These are phyloP conservation scores for Fusarium nelsonii DNA, from an alignment of 2,329 filamentous ascomycete species.

Conservation along the genomic window DNA sequence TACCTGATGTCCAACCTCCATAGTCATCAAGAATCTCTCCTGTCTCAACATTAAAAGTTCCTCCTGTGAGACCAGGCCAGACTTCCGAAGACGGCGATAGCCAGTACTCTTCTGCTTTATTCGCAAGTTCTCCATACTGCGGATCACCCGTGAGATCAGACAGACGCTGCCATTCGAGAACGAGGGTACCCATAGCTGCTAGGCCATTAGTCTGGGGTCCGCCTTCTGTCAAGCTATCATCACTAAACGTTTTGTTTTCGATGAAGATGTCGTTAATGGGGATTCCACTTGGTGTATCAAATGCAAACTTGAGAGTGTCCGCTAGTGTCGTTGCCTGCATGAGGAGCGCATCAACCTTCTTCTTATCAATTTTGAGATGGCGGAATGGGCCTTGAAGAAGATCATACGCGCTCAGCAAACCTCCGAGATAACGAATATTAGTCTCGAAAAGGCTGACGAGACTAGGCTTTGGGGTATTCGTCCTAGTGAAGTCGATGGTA, in stretches of 20 bases:
- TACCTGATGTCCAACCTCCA: constrained; percentile 68
- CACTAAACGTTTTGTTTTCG: constrained; percentile 10
- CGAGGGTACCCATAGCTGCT: constrained; percentile 16
- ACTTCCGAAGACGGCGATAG: constrained; percentile 18
- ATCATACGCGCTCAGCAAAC: constrained; percentile 64
- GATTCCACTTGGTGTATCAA: constrained; percentile 16
- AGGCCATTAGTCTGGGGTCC: background rate
- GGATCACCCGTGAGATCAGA: constrained; percentile 20
- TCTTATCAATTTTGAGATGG: constrained; percentile 53
- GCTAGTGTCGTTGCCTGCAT: constrained; percentile 73
- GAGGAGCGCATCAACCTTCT: constrained; percentile 64
- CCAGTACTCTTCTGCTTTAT: constrained; percentile 15
- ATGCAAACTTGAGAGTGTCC: constrained; percentile 51
- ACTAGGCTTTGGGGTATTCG: constrained; percentile 6
- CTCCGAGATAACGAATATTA: constrained; percentile 67
- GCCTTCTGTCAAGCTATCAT: background rate
- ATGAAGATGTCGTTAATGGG: constrained; percentile 4
- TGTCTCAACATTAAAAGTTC: constrained; percentile 12
- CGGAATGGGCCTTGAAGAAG: constrained; percentile 55
- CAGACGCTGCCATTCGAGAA: constrained; percentile 26
- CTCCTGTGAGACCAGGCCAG: constrained; percentile 23
- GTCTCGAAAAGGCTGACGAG: constrained; percentile 67
- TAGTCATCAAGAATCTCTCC: constrained; percentile 46
- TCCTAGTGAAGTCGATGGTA: constrained; percentile 16
- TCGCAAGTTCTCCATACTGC: constrained; percentile 7